Conservation (phyloP, 371 early-diverging fungal species). For the Mortierella sp. region DNA sequence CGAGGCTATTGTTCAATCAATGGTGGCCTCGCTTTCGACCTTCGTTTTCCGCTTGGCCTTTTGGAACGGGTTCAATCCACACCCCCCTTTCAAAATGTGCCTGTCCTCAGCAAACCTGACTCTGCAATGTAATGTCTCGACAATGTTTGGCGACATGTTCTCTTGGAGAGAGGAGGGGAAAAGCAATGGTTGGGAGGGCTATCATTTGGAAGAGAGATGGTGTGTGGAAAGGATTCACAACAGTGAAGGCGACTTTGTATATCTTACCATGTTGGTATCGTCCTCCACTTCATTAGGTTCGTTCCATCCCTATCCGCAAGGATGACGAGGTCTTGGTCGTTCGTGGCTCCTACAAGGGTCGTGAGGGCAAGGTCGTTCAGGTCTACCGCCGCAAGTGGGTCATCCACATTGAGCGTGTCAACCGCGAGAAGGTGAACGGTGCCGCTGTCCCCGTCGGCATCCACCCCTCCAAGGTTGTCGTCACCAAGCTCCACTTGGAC, state of each 20-base stretch:
- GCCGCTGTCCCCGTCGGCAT: conserved; percentile 92
- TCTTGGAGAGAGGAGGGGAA: background rate
- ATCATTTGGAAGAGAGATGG: conserved; percentile 7
- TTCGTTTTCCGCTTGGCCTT: conserved; percentile 19
- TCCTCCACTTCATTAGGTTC: conserved; percentile 61
- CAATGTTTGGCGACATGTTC: conserved; percentile 7
- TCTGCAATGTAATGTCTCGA: conserved; percentile 55
- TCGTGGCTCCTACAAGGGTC: conserved; percentile 96
- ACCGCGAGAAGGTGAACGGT: conserved; percentile 97
- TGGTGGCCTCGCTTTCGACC: conserved; percentile 5
- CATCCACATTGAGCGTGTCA: conserved; percentile 97
- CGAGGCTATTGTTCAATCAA: background rate
- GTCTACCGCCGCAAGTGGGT: conserved; percentile 99
- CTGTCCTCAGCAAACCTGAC: conserved; percentile 47
- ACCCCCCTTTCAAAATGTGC: conserved; percentile 27
- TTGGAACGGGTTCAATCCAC: conserved; percentile 37
- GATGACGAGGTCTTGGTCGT: conserved; percentile 97
- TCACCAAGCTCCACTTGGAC: conserved; percentile 95
- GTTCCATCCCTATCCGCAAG: conserved; percentile 96
- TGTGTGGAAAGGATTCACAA: too few relatives aligned
- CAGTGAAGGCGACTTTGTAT: background rate
- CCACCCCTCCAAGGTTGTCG: conserved; percentile 97
- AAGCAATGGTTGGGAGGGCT: conserved; percentile 1
- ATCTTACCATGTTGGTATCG: conserved; percentile 18
- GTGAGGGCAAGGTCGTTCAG: conserved; percentile 95